Base-by-base conservation (phyloP, 2,329 filamentous ascomycete genomes). In the Curvularia sp. region DNA sequence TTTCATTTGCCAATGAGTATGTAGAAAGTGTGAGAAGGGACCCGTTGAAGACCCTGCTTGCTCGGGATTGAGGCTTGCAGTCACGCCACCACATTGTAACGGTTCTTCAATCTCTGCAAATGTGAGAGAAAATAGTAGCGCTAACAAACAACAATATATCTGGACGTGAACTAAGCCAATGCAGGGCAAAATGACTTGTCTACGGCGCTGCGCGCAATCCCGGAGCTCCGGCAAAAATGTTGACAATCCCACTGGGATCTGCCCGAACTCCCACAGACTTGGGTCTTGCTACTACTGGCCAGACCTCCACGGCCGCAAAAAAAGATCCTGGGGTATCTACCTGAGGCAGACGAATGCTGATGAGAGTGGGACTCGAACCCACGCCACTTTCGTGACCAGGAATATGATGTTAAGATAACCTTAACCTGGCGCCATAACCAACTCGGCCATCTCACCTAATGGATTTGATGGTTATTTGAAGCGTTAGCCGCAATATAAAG, bases 361-460 rank as follows among this genome's bases (percentile, higher is more conserved):
- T 74, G 70, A 75, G 74, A 75, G 72, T 74, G 74, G 67, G 74
- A 63, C 61, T 63, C 58, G 61, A 63, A 63, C 61, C 58, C 61
- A 57, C 61, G 74, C 74, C 71, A 74, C 69, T 76, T 75, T 75
- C 73, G 71, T 74, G 72, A 76, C 73, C 72, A 76, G 73, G 73
- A 75, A 72, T 63, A 61, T 66, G 49, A 44, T 71, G 65, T 63
- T 73, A 73, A 74, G 70, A 60, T 24, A 55, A 73, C 71, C 70
- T 74, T 74, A 73, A 74, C 71, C 70, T 73, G 70, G 70, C 71
- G 70, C 71, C 71, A 72, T 74, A 74, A 74, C 71, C 71, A 73
- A 68, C 67, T 73, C 68, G 70, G 70, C 70, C 70, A 73, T 70
- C 69, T 72, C 68, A 71, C 69, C 70, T 54, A 38, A 12, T 1